phyloP scores from a whole-genome alignment of 805 yeast species.

The Diddensiella santjacobensis region DNA sequence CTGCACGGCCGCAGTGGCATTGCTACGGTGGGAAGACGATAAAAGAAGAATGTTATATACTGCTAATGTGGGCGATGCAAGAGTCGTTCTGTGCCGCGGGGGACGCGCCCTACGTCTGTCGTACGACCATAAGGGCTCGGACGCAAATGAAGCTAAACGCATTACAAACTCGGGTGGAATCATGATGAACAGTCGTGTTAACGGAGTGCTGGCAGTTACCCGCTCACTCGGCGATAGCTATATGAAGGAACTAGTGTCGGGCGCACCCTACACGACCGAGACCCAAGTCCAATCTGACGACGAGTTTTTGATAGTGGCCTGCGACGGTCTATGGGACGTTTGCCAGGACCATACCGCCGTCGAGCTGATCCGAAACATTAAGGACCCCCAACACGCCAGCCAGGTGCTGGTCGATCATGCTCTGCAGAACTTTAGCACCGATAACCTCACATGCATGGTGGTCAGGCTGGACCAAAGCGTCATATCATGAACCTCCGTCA shows the following conservation, averaged over 20 bases:
- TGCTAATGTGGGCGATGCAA: constrained; percentile 92
- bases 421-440: constrained; percentile 74
- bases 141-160: constrained; percentile 68
- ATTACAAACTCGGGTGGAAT: constrained; percentile 79
- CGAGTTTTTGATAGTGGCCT: constrained; percentile 81
- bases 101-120: constrained; percentile 75
- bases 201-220: constrained; percentile 93
- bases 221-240: constrained; percentile 91
- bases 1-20: constrained; percentile 92
- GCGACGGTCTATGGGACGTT: constrained; percentile 98
- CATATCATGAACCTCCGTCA: background rate
- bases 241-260: constrained; percentile 83
- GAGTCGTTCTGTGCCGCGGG: constrained; percentile 73
- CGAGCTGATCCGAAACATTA: constrained; percentile 52
- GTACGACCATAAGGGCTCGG: constrained; percentile 93
- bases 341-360: constrained; percentile 82
- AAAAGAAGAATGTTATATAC: constrained; percentile 69
- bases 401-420: constrained; percentile 67
- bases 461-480: constrained; percentile 42
- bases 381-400: constrained; percentile 65
- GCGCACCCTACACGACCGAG: constrained; percentile 88
- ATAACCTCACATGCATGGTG: constrained; percentile 92
- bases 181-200: constrained; percentile 84
- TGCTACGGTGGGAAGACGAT: constrained; percentile 73
- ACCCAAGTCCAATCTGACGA: constrained; percentile 67